Evolutionary conservation across 2,329 filamentous ascomycete species (phyloP).

Genomic region (Simplicillium aogashimaense): DNA sequence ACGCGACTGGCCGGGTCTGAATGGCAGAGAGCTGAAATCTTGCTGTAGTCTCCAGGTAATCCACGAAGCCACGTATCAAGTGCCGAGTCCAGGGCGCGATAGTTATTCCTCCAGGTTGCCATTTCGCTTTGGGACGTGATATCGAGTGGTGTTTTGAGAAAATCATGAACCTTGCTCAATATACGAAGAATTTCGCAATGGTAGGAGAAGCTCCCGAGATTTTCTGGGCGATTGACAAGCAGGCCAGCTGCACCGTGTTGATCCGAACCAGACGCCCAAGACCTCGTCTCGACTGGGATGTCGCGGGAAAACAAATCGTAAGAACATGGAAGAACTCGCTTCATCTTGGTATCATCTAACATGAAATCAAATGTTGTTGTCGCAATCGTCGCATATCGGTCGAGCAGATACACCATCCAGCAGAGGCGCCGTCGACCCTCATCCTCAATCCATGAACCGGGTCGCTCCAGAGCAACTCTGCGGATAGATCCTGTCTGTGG

Average conservation of each 20-base stretch:
- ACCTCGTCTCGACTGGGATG: constrained; percentile 29
- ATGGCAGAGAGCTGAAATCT: constrained; percentile 33
- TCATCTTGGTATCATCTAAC: constrained; percentile 27
- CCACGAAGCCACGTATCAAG: constrained; percentile 31
- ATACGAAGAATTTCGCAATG: constrained; percentile 34
- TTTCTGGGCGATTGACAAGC: constrained; percentile 27
- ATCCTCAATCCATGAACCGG: constrained; percentile 34
- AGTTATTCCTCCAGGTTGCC: constrained; percentile 29
- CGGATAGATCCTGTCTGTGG: constrained; percentile 23
- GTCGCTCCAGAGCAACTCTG: constrained; percentile 21
- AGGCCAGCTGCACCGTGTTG: constrained; percentile 15
- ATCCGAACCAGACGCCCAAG: constrained; percentile 14
- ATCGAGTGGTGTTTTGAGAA: constrained; percentile 28
- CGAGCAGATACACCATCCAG: constrained; percentile 35
- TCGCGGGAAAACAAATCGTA: constrained; percentile 34
- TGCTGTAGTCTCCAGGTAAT: constrained; percentile 32
- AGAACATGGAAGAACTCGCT: constrained; percentile 29
- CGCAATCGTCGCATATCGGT: constrained; percentile 31
- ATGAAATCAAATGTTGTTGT: constrained; percentile 30
- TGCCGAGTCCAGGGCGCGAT: constrained; percentile 26
- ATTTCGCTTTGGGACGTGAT: constrained; percentile 26
- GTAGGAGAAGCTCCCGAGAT: constrained; percentile 33
- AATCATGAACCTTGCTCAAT: constrained; percentile 30
- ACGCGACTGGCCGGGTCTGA: constrained; percentile 33
- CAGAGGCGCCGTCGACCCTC: constrained; percentile 29